These are phyloP conservation scores for Kwoniella shivajii DNA, from an alignment of 1,284 basidiomycete genomes.

Conservation along the genomic window DNA sequence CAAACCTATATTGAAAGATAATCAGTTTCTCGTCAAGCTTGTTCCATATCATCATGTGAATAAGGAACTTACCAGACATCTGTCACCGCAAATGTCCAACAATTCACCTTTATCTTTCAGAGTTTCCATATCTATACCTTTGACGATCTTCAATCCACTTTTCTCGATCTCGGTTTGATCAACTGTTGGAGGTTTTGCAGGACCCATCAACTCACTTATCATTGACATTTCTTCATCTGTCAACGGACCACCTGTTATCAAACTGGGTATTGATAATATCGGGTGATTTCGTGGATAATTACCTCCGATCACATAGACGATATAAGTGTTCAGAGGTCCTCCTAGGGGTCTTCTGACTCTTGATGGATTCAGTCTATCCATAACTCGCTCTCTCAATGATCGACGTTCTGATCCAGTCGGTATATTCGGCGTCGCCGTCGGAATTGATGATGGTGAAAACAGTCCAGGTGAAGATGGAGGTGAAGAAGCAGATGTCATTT, in stretches of 20 bases:
- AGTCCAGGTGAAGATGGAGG: conserved; percentile 2
- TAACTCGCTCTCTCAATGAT: conserved; percentile 8
- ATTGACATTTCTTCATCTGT: conserved; percentile 67
- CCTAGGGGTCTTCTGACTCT: not conserved
- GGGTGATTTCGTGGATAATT: conserved; percentile 85
- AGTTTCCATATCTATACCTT: conserved; percentile 59
- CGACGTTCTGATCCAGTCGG: conserved; percentile 5
- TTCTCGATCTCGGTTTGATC: conserved; percentile 78
- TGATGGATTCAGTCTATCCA: conserved; percentile 10
- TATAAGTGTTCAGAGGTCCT: conserved; percentile 45
- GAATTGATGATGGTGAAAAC: not conserved
- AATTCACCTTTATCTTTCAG: conserved; percentile 66
- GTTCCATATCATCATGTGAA: not conserved
- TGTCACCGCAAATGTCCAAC: conserved; percentile 72
- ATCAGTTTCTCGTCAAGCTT: not conserved
- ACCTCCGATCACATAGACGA: conserved; percentile 60
- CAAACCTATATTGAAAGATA: conserved; percentile 63
- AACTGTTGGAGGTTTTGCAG: conserved; percentile 65
- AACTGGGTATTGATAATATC: conserved; percentile 73
- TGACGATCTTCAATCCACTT: conserved; percentile 72
- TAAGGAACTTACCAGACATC: conserved; percentile 59
- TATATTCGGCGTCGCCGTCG: not conserved
- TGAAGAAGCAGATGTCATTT: not conserved
- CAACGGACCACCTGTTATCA: conserved; percentile 60
- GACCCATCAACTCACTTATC: conserved; percentile 61